Conservation (phyloP, 2,329 filamentous ascomycete species). For the Hortaea sp. region DNA sequence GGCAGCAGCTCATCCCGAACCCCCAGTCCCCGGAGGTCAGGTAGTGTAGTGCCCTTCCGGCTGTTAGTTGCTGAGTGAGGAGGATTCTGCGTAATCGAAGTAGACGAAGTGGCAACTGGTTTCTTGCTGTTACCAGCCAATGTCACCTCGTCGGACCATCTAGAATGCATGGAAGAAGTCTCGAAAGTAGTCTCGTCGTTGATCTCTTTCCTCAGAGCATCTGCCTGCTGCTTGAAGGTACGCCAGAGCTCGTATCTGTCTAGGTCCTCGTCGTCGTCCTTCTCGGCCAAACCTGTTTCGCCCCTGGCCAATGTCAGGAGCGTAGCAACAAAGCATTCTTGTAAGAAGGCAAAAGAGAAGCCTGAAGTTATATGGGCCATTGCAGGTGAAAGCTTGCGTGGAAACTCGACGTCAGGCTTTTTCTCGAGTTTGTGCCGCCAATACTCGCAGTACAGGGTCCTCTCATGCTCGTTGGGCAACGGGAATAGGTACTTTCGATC, state of each 20-base stretch:
- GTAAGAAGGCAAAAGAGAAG: slow-evolving; percentile 61
- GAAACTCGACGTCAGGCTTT: slow-evolving; percentile 51
- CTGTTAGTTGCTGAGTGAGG: not conserved
- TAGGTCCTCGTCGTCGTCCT: slow-evolving; percentile 27
- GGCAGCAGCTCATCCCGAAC: slow-evolving; percentile 1
- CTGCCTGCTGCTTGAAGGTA: slow-evolving; percentile 53
- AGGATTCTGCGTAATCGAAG: not conserved
- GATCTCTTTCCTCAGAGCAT: slow-evolving; percentile 45
- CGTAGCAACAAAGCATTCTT: slow-evolving; percentile 57
- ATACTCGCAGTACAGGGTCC: slow-evolving; percentile 51
- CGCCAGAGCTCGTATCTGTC: slow-evolving; percentile 47
- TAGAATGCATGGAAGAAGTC: not conserved
- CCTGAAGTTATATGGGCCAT: slow-evolving; percentile 52
- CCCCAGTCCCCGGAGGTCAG: not conserved
- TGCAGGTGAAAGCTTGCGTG: slow-evolving; percentile 43
- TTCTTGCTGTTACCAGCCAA: not conserved
- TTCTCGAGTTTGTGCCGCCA: slow-evolving; percentile 50
- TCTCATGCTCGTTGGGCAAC: slow-evolving; percentile 37
- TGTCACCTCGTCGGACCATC: not conserved
- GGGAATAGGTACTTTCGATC: slow-evolving; percentile 59
- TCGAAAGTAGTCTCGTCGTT: not conserved
- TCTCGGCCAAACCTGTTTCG: slow-evolving; percentile 18
- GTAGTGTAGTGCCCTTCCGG: not conserved
- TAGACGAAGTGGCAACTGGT: not conserved
- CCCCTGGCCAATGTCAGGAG: slow-evolving; percentile 46